Evolutionary conservation across 495 filamentous ascomycete species (phyloP), one percentile per base, ranked within the genome.

Genomic region (Talaromyces liani): DNA sequence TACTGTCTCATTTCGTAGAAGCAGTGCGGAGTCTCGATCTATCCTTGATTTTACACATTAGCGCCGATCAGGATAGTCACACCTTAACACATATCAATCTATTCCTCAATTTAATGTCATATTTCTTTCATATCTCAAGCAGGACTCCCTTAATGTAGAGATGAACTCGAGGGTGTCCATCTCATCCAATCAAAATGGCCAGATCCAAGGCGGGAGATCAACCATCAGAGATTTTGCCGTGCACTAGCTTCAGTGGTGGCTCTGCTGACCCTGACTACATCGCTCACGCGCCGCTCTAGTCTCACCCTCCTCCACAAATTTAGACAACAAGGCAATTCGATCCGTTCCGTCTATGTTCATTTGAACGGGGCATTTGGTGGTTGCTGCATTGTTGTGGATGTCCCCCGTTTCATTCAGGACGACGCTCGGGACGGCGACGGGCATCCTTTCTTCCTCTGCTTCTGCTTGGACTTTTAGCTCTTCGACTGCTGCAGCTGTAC

Each of bases 251-350:
- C 25, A 14, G 16, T 56, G 53, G 53, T 56, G 53, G 69, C 68
- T 47, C 61, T 65, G 22, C 77, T 58, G 56, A 58, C 56, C 53
- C 53, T 56, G 53, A 56, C 53, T 27, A 25, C 53, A 27, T 54
- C 24, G 49, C 49, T 27, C 54, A 57, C 54, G 54, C 54, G 54
- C 49, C 49, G 20, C 49, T 24, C 49, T 53, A 53, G 49, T 53
- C 51, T 24, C 56, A 58, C 56, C 56, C n/a, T 36, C 56, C 31
- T 58, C 31, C 31, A 2, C 51, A 20, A 55, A 41, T 41, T 41
- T 6, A 55, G 51, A 25, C 51, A 25, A 20, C 9, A 29, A 55
- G 22, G 49, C 51, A 5, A 14, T 20, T 55, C 24, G 51, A 24
- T 55, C 22, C 51, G 22, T 55, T 20, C 20, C 18, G 22, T 53